A percentile compares a stretch with the other conserved stretches of the same genome.
Evolutionary conservation across 83 land plant genomes (phyloP).

Genomic region (Isoetes engelmannii): DNA sequence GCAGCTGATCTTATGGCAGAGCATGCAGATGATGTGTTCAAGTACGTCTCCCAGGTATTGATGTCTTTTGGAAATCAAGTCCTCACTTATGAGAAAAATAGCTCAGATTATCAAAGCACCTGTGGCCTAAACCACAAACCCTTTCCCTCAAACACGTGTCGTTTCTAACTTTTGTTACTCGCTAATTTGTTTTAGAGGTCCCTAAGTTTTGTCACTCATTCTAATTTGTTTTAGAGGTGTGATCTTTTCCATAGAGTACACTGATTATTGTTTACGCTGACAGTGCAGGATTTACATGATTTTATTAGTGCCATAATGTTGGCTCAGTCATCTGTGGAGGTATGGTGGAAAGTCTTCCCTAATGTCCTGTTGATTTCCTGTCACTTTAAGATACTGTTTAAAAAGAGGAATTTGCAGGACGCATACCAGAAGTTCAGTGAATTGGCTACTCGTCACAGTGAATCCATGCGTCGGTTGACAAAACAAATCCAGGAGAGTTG

Average conservation of each 20-base stretch:
- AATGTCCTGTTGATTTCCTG: not conserved
- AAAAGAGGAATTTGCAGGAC: constrained; percentile 14
- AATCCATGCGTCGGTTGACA: constrained; percentile 24
- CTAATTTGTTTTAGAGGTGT: too few species aligned
- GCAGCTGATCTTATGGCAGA: constrained; percentile 42
- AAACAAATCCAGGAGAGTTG: constrained; percentile 32
- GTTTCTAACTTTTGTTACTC: too few species aligned
- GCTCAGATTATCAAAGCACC: too few species aligned
- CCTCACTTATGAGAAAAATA: too few species aligned
- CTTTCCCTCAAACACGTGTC: too few species aligned
- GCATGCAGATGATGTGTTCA: constrained; percentile 27
- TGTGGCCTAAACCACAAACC: too few species aligned
- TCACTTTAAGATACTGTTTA: not conserved
- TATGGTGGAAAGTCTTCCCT: not conserved
- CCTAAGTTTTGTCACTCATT: too few species aligned
- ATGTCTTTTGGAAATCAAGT: not conserved
- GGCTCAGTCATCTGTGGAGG: constrained; percentile 30
- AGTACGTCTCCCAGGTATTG: constrained; percentile 28
- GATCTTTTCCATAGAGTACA: too few species aligned
- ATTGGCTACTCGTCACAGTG: constrained; percentile 30
- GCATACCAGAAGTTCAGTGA: constrained; percentile 33
- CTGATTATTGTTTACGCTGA: too few species aligned
- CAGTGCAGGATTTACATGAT: constrained; percentile 33
- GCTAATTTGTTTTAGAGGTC: too few species aligned
- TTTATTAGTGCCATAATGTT: constrained; percentile 30